phyloP scores from a whole-genome alignment of 371 early-diverging fungal species.

The Mucor ambiguus region DNA sequence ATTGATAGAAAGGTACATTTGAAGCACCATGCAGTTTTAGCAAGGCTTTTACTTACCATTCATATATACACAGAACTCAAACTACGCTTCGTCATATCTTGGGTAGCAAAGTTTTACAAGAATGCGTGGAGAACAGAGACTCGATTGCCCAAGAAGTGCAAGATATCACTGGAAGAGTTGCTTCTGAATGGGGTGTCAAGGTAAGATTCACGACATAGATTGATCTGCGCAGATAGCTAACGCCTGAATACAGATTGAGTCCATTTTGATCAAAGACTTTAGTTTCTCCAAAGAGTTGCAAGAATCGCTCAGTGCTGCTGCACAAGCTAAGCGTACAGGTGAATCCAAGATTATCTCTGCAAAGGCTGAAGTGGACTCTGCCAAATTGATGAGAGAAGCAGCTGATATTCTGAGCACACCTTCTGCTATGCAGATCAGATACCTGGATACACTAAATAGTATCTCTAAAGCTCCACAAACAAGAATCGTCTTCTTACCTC shows the following conservation, averaged over 20 bases:
- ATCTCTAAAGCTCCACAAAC: slow-evolving; percentile 15
- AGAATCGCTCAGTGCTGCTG: slow-evolving; percentile 86
- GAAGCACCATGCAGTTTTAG: not conserved
- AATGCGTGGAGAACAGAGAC: slow-evolving; percentile 87
- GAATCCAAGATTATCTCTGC: slow-evolving; percentile 91
- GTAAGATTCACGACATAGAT: slow-evolving; percentile 28
- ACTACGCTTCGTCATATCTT: slow-evolving; percentile 75
- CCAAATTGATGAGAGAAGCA: slow-evolving; percentile 93
- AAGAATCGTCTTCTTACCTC: slow-evolving; percentile 16
- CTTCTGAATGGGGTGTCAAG: slow-evolving; percentile 78
- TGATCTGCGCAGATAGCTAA: not conserved
- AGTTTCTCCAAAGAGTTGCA: slow-evolving; percentile 78
- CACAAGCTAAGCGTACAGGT: slow-evolving; percentile 87
- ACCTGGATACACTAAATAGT: slow-evolving; percentile 79
- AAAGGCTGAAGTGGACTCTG: slow-evolving; percentile 89
- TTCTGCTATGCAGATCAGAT: slow-evolving; percentile 88
- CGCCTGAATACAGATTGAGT: slow-evolving; percentile 53
- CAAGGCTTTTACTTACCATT: not conserved
- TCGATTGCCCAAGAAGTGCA: slow-evolving; percentile 83
- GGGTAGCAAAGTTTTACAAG: slow-evolving; percentile 68
- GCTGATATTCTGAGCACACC: slow-evolving; percentile 71
- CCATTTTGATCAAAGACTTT: slow-evolving; percentile 88
- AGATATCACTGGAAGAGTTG: slow-evolving; percentile 70
- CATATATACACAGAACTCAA: slow-evolving; percentile 49
- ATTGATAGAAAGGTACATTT: slow-evolving; percentile 66